phyloP scores from a whole-genome alignment of 176 grass and related monocot genomes.

The Elaeis guineensis region DNA sequence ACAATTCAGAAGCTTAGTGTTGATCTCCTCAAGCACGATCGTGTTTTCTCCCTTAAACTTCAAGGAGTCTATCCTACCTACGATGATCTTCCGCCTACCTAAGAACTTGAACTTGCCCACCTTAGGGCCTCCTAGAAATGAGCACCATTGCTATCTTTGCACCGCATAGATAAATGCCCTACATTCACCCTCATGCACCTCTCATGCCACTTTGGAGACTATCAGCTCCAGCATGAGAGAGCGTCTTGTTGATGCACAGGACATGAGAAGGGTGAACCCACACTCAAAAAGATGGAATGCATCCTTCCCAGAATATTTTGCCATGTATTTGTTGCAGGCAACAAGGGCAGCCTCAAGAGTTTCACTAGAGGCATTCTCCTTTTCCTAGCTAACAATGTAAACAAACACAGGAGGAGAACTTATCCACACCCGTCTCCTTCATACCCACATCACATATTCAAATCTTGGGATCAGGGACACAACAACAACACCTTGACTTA shows the following conservation, averaged over 20 bases:
- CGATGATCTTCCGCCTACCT: conserved; percentile 73
- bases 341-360: conserved; percentile 78
- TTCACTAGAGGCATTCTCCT: conserved; percentile 78
- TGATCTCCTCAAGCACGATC: too few species aligned
- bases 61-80: conserved; percentile 10
- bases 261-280: conserved; percentile 68
- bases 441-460: conserved; percentile 39
- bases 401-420: conserved; percentile 43
- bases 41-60: too few species aligned
- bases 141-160: conserved; percentile 48
- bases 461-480: conserved; percentile 45
- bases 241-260: conserved; percentile 76
- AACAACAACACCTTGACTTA: conserved; percentile 62
- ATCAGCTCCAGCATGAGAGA: conserved; percentile 74
- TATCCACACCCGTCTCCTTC: conserved; percentile 66
- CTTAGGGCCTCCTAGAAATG: conserved; percentile 55
- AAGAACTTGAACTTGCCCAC: conserved; percentile 78
- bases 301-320: conserved; percentile 63
- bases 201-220: conserved; percentile 93
- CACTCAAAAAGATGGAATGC: conserved; percentile 67
- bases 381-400: conserved; percentile 67
- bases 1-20: too few species aligned
- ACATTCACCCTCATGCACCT: conserved; percentile 64
- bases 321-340: conserved; percentile 82
- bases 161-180: conserved; percentile 59